Conservation (phyloP, 495 filamentous ascomycete genomes). For the Recurvomyces mirabilis region DNA sequence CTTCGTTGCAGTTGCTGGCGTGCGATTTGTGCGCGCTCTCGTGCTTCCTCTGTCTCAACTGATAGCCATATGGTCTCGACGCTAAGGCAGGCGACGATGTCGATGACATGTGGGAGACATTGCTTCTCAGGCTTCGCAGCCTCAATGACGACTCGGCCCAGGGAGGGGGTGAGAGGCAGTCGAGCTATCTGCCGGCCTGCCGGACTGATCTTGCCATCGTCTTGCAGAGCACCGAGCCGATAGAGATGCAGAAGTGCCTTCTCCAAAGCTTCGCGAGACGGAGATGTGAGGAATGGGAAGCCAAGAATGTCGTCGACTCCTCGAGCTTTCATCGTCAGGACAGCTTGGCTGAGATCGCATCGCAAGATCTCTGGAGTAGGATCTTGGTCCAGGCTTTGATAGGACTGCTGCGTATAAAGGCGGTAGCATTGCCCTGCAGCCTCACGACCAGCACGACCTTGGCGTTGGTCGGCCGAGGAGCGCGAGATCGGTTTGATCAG, state of each 20-base stretch:
- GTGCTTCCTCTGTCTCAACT: conserved; percentile 65
- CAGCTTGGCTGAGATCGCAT: conserved; percentile 70
- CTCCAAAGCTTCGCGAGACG: conserved; percentile 62
- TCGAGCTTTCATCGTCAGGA: conserved; percentile 91
- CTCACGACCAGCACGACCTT: conserved; percentile 89
- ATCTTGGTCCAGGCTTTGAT: conserved; percentile 53
- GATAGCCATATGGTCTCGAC: conserved; percentile 84
- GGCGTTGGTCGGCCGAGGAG: conserved; percentile 83
- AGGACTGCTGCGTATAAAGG: conserved; percentile 77
- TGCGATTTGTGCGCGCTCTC: conserved; percentile 60
- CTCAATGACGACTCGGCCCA: conserved; percentile 73
- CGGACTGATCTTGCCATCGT: conserved; percentile 59
- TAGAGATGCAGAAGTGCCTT: conserved; percentile 76
- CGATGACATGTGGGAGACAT: conserved; percentile 74
- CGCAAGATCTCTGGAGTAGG: conserved; percentile 84
- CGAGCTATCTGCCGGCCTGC: conserved; percentile 66
- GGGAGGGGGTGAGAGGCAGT: conserved; percentile 70
- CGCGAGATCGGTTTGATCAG: conserved; percentile 85
- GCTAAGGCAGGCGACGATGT: conserved; percentile 80
- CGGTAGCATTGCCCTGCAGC: conserved; percentile 80
- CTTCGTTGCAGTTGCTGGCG: conserved; percentile 63
- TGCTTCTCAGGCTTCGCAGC: conserved; percentile 56
- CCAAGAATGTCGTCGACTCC: conserved; percentile 70
- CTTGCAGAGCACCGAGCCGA: conserved; percentile 62
- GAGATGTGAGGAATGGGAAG: conserved; percentile 80